Percentiles rank a stretch among this genome's conserved stretches.
These are phyloP conservation scores for Candida wancherniae DNA, from an alignment of 805 yeast species.

Conservation along the genomic window DNA sequence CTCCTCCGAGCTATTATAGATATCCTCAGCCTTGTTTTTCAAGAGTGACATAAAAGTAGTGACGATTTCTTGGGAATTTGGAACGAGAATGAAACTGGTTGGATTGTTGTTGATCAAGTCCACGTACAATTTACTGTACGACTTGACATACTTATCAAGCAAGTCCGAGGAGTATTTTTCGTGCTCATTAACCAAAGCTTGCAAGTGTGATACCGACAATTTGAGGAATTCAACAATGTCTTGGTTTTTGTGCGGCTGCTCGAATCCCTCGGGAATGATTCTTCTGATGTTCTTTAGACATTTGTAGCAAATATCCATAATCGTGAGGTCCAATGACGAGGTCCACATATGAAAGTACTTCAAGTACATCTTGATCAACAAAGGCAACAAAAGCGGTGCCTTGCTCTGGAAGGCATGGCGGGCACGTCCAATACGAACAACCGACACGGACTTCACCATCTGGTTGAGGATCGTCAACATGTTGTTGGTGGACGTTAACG, in stretches of 20 bases:
- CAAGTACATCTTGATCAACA: constrained; percentile 55
- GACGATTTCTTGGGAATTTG: constrained; percentile 58
- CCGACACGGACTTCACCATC: constrained; percentile 64
- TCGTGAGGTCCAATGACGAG: constrained; percentile 41
- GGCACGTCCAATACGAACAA: constrained; percentile 80
- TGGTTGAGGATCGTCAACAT: constrained; percentile 67
- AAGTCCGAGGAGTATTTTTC: constrained; percentile 44
- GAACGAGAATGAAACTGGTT: constrained; percentile 64
- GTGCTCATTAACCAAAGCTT: constrained; percentile 49
- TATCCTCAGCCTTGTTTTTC: constrained; percentile 57
- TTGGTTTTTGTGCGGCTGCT: constrained; percentile 57
- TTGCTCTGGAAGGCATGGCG: constrained; percentile 72
- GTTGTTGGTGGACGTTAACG: constrained; percentile 56
- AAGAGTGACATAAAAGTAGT: constrained; percentile 55
- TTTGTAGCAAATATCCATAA: constrained; percentile 72
- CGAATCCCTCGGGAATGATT: constrained; percentile 70
- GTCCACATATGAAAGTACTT: constrained; percentile 63
- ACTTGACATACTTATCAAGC: constrained; percentile 66
- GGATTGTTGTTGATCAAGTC: constrained; percentile 58
- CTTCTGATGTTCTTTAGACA: constrained; percentile 72
- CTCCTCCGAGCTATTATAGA: constrained; percentile 56
- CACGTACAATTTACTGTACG: constrained; percentile 70
- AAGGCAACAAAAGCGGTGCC: constrained; percentile 57
- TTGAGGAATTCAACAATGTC: constrained; percentile 59
- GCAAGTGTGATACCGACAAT: constrained; percentile 54